A percentile compares a stretch with the other conserved stretches of the same genome.
Conservation (phyloP, 345 rosid genomes). For the Dimocarpus longan region DNA sequence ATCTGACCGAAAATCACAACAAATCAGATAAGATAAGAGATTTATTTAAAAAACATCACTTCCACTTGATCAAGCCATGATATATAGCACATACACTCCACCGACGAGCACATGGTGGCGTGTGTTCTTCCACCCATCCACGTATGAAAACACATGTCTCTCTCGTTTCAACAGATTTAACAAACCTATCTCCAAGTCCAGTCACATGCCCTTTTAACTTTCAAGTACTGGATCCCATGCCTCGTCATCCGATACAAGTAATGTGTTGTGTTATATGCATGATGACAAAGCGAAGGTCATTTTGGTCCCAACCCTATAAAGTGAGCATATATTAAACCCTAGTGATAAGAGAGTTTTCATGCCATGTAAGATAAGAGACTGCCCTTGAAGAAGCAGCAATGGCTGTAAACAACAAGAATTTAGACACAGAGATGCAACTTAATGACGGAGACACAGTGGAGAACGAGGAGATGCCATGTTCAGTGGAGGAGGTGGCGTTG, state of each 20-base stretch:
- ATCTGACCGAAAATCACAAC: too few relatives aligned
- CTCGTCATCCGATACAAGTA: not conserved
- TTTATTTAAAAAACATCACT: too few relatives aligned
- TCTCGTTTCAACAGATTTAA: not conserved
- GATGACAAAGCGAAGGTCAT: not conserved
- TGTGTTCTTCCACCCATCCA: not conserved
- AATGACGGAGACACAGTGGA: slow-evolving; percentile 11
- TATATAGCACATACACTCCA: too few relatives aligned
- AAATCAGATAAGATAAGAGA: too few relatives aligned
- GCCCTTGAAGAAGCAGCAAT: slow-evolving; percentile 4
- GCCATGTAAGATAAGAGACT: not conserved
- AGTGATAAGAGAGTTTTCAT: too few relatives aligned
- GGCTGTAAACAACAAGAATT: slow-evolving; percentile 33
- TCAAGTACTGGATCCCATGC: not conserved
- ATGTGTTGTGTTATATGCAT: too few relatives aligned
- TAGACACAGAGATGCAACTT: slow-evolving; percentile 32
- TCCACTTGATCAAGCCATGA: too few relatives aligned
- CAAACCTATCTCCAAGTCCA: not conserved
- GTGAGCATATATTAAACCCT: too few relatives aligned
- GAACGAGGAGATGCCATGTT: slow-evolving; percentile 31
- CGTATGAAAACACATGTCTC: not conserved
- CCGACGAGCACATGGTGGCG: not conserved
- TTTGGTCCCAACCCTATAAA: not conserved
- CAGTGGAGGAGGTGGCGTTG: slow-evolving; percentile 89
- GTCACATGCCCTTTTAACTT: not conserved